Evolutionary conservation across 1,284 basidiomycete species (phyloP), one percentile per base, ranked within the genome.

Genomic region (Ceratobasidium sp.): DNA sequence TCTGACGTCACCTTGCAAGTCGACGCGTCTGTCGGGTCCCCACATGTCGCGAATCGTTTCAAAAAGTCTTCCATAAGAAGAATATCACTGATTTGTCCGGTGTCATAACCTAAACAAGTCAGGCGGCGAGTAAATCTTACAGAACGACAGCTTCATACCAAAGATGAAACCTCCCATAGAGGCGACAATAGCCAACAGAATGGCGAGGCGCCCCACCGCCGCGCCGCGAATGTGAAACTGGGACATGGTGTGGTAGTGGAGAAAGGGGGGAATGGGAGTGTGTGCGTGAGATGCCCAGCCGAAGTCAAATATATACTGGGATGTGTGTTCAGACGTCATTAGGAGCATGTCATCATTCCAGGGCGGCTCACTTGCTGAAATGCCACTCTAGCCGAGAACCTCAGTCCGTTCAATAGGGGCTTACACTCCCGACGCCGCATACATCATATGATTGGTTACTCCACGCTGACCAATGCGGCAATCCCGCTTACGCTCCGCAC

Each of bases 151-250:
- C 39, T 53, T 52, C 78, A 81, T 81, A 74, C 88, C 89, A 76
- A 91, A 90, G 76, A 92, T 89, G 81, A 91, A 92, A 62, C 91
- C 91, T 74, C 91, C 92, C 86, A 92, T 92, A 67, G 87, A 89
- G 50, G 91, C 89, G 34, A 93, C 80, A 55, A 89, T 77, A 73
- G 90, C 90, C 72, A 92, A 82, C 80, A 87, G 83, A 78, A 92
- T 85, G 72, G 90, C 85, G 67, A 87, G 83, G 77, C 81, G 83
- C 74, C 60, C 71, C 70, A 80, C 79, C 21, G 80, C 77, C 32
- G 65, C 53, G 43, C 65, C 65, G 43, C 65, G 65, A 48, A 70
- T 70, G 16, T 58, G 21, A 41, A 34, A 70, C 43, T 70, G 65
- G 16, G 30, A 53, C 65, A 70, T 70, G 64, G 8, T 21, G 36